These are phyloP conservation scores for Arthrobotrys sphaeroides DNA, from an alignment of 2,329 filamentous ascomycete species.

Conservation along the genomic window DNA sequence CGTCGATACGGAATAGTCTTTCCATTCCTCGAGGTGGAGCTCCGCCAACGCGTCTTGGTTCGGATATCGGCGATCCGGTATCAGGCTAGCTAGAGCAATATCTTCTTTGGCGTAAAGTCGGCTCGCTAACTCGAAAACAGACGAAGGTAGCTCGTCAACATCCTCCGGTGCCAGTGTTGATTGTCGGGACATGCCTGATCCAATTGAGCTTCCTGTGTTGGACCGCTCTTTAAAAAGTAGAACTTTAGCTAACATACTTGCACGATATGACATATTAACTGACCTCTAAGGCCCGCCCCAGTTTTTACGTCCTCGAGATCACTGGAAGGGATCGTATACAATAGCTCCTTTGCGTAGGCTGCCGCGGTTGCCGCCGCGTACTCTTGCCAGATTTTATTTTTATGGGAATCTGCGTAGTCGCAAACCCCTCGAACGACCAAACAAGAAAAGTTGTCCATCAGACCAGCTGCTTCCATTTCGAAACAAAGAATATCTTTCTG, in stretches of 20 bases:
- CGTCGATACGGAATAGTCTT: constrained; percentile 23
- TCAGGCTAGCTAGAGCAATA: constrained; percentile 16
- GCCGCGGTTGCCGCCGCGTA: constrained; percentile 7
- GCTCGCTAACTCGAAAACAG: constrained; percentile 15
- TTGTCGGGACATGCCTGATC: background rate
- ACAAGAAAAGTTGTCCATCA: constrained; percentile 9
- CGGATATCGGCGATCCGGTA: constrained; percentile 34
- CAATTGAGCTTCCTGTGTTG: constrained; percentile 4
- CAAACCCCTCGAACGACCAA: constrained; percentile 1
- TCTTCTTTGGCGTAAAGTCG: constrained; percentile 28
- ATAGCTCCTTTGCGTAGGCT: constrained; percentile 9
- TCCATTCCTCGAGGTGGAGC: constrained; percentile 1
- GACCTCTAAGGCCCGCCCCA: background rate
- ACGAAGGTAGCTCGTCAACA: constrained; percentile 7
- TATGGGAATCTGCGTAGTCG: constrained; percentile 18
- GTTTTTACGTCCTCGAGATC: background rate
- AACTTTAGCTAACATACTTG: background rate
- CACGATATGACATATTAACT: background rate
- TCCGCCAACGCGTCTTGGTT: constrained; percentile 23
- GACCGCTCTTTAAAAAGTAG: background rate
- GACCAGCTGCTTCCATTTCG: constrained; percentile 9
- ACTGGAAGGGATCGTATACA: background rate
- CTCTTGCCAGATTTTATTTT: constrained; percentile 21
- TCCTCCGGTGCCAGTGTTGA: background rate
- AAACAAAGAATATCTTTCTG: constrained; percentile 17